Evolutionary conservation across 2,329 filamentous ascomycete species (phyloP), one percentile per base, ranked within the genome.

Genomic region (Claviceps digitariae): DNA sequence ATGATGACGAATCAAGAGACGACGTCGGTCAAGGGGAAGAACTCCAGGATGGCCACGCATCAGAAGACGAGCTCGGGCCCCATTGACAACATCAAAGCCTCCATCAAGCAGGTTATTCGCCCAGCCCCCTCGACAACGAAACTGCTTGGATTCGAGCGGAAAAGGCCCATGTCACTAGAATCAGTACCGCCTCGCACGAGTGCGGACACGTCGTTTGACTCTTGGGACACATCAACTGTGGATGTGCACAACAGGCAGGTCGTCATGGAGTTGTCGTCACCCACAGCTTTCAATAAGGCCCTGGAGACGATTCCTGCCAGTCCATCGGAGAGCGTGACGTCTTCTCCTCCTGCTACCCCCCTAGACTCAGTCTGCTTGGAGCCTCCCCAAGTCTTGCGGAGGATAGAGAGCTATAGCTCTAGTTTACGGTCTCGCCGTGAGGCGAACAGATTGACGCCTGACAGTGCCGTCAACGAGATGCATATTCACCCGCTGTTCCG

Each of bases 401-500:
- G 75, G 48, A 77, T 74, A 56, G 72, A 76, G 55, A 81, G 77
- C 61, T 76, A 72, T 62, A 79, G 75, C 59, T 74, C 77, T 5
- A 60, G 67, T 12, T 54, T 67, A 12, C 50, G 58, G 15, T 62
- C 61, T 34, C 61, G 62, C 8, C 65, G 65, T 21, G 66, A 70
- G 55, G 56, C 57, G 31, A 54, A 57, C 8, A 55, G 52, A 21
- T 48, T 55, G 27, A 59, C 61, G 15, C 52, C 58, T 20, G 58
- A 55, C 9, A 62, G 55, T 63, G 63, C 61, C 13, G 57, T 69
- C 58, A 70, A 74, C 60, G 84, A 90, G 64, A 74, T 81, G 3
- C 81, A 89, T 62, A 89, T 90, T 47, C 86, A 90, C 64, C 86
- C 86, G 9, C 74, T 90, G 3, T 90, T 90, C 71, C 77, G 86